Conservation (phyloP, 225 moss, liverwort and hornwort genomes). For the Pleurozium schreberi region DNA sequence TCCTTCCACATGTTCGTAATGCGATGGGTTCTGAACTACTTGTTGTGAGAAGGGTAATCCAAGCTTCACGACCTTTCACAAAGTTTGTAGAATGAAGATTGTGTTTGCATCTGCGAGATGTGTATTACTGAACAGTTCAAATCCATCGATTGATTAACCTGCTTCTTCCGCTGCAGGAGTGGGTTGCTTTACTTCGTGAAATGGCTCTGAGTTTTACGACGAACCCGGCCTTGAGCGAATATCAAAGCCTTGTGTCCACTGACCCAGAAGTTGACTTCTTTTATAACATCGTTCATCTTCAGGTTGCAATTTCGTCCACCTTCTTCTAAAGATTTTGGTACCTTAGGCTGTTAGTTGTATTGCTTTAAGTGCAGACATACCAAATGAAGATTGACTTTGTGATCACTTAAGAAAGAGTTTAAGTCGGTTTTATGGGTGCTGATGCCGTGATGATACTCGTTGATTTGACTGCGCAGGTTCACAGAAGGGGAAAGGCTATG, state of each 20-base stretch:
- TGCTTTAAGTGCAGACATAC: not conserved
- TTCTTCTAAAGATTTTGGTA: not conserved
- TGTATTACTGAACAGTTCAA: not conserved
- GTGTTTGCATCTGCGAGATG: not conserved
- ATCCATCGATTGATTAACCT: not conserved
- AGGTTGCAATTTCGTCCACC: constrained; percentile 21
- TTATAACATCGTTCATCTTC: constrained; percentile 86
- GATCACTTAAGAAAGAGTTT: not conserved
- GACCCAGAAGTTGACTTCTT: constrained; percentile 90
- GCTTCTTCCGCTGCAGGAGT: constrained; percentile 43
- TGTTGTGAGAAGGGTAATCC: constrained; percentile 65
- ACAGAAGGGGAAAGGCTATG: constrained; percentile 93
- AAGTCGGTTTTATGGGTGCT: not conserved
- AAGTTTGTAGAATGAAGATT: not conserved
- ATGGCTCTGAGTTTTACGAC: constrained; percentile 51
- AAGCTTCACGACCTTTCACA: not conserved
- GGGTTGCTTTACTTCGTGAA: constrained; percentile 87
- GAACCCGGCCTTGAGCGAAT: constrained; percentile 52
- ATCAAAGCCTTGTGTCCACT: constrained; percentile 51
- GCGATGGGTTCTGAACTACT: constrained; percentile 68
- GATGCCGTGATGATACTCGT: not conserved
- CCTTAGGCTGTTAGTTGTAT: not conserved
- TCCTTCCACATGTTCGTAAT: constrained; percentile 73
- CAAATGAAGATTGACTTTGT: not conserved
- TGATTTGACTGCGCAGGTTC: constrained; percentile 35